A percentile compares a stretch with the other conserved stretches of the same genome.
These are phyloP conservation scores for Monilinia laxa DNA, from an alignment of 2,329 filamentous ascomycete genomes.

Conservation along the genomic window DNA sequence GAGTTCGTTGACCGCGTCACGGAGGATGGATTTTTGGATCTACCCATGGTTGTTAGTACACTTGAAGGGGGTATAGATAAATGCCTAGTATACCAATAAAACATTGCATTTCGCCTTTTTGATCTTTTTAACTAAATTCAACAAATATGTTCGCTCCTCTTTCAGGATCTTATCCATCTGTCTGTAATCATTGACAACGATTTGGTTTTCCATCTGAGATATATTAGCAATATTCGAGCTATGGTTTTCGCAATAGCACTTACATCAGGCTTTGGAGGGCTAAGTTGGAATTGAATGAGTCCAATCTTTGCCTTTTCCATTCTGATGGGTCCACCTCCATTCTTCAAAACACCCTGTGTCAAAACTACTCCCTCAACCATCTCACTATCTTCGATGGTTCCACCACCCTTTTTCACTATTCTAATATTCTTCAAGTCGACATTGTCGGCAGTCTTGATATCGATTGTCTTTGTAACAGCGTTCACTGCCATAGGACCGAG, in stretches of 20 bases:
- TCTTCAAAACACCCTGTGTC: constrained; percentile 91
- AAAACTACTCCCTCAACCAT: constrained; percentile 93
- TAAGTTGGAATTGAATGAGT: constrained; percentile 97
- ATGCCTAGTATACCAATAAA: constrained; percentile 16
- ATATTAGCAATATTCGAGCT: constrained; percentile 27
- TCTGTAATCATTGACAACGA: constrained; percentile 97
- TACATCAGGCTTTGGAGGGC: constrained; percentile 94
- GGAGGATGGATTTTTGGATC: constrained; percentile 97
- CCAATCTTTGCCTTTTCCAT: constrained; percentile 98
- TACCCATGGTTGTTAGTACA: constrained; percentile 53
- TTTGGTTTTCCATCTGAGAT: constrained; percentile 93
- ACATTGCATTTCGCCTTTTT: constrained; percentile 99
- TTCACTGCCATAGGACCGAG: constrained; percentile 98
- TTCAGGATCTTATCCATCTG: constrained; percentile 99
- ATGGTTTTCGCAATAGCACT: constrained; percentile 37
- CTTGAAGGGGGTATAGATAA: background rate
- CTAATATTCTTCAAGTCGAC: constrained; percentile 96
- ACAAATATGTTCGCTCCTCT: constrained; percentile 94
- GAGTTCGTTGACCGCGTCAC: constrained; percentile 96
- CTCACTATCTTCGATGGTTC: constrained; percentile 97
- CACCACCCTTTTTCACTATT: constrained; percentile 95
- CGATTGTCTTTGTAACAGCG: constrained; percentile 92
- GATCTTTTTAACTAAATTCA: constrained; percentile 99
- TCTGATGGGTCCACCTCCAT: constrained; percentile 80
- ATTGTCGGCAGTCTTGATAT: constrained; percentile 92